Evolutionary conservation across 169 alveolate species (phyloP), one percentile per base, ranked within the genome.

Genomic region (Plasmodium yoelii): DNA sequence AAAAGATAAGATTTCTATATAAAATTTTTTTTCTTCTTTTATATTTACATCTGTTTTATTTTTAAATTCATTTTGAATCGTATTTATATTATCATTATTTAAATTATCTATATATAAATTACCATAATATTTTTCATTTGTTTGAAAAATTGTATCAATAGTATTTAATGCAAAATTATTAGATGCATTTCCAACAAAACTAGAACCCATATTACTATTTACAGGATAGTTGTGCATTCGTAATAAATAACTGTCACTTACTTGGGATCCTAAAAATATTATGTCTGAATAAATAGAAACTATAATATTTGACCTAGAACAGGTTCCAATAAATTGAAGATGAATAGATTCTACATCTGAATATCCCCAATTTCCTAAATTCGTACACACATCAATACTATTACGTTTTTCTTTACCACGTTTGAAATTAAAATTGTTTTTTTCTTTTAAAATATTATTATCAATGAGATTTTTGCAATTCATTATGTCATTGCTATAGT

Each of bases 241-340:
- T 12, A 84, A 44, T 63, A 84, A 59, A 28, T 84, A 84, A 22
- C 91, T 84, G 15, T 84, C 75, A 69, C 91, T 84, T 9, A 84
- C 86, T 56, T 69, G 87, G 9, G 91, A 84, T 5, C 91, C 91
- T 51, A 84, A 26, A 34, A 84, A 84, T 28, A 84, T 19, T 0
- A 84, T 84, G 60, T 84, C 87, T 5, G 91, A 24, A 51, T 22
- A 84, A 47, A 84, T 70, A 22, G 87, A 68, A 5, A 70, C 86
- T 10, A 84, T 64, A 1, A 84, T 74, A 51, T 84, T 84, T 0
- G 91, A 68, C 56, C 87, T 67, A 8, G 91, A 84, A 55, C 87
- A 69, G 26, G 73, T 84, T 0, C 91, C 91, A 69, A 84, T 55
- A 72, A 69, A 70, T 24, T 84, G 91, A 12, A 84, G 55, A 13